phyloP scores from a whole-genome alignment of 805 yeast species.

The Yamadazyma olivae region DNA sequence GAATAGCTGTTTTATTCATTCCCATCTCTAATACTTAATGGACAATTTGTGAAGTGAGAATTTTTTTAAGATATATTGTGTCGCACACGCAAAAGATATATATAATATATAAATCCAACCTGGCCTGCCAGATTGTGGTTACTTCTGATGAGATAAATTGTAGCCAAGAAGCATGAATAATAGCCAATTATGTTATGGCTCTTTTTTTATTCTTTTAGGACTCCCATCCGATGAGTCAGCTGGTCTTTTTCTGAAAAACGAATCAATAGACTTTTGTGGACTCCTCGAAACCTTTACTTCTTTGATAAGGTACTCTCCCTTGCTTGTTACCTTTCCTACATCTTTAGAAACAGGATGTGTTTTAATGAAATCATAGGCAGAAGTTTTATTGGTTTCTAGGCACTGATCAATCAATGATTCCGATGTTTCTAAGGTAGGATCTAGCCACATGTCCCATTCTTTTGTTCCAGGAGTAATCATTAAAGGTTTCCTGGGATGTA shows the following conservation, averaged over 20 bases:
- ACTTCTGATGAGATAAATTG: too few relatives aligned
- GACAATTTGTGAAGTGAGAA: too few relatives aligned
- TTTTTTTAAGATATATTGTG: too few relatives aligned
- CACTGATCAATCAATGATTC: constrained; percentile 34
- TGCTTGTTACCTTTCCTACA: constrained; percentile 60
- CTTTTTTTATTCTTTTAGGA: constrained; percentile 6
- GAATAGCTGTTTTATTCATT: not conserved
- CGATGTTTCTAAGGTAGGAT: constrained; percentile 39
- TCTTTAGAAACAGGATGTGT: constrained; percentile 55
- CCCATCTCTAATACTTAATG: too few relatives aligned
- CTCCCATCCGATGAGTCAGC: constrained; percentile 2
- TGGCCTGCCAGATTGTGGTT: too few relatives aligned
- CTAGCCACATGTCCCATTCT: constrained; percentile 67
- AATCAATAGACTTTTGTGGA: constrained; percentile 22
- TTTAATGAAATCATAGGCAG: constrained; percentile 36
- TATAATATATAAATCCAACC: too few relatives aligned
- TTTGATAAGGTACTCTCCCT: constrained; percentile 40
- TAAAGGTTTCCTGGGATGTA: constrained; percentile 80
- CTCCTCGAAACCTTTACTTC: constrained; percentile 17
- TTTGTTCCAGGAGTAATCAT: constrained; percentile 55
- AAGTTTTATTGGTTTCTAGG: constrained; percentile 32
- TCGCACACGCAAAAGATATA: too few relatives aligned
- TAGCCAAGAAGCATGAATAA: too few relatives aligned
- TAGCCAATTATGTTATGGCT: too few relatives aligned
- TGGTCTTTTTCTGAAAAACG: constrained; percentile 20